Conservation (phyloP, 495 filamentous ascomycete species). For the Viridothelium virens region DNA sequence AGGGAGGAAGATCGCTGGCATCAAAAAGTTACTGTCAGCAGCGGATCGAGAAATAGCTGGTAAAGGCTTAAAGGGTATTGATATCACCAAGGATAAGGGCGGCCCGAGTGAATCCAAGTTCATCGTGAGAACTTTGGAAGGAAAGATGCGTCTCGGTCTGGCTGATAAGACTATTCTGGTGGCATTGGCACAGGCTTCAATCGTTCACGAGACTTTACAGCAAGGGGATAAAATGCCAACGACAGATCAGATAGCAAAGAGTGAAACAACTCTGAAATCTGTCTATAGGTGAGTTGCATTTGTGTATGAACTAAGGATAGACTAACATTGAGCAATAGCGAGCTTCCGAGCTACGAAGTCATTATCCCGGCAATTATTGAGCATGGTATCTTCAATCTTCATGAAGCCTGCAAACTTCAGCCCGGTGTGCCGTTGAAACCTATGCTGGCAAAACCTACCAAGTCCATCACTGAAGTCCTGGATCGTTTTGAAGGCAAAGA, state of each 20-base stretch:
- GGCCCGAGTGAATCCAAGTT: conserved; percentile 93
- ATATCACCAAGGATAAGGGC: conserved; percentile 87
- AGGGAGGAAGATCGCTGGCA: conserved; percentile 80
- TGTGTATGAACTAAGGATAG: neutral
- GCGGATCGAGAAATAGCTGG: conserved; percentile 65
- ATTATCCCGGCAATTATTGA: conserved; percentile 84
- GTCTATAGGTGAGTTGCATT: conserved; percentile 65
- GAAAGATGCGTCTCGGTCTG: conserved; percentile 82
- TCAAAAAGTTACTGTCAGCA: conserved; percentile 87
- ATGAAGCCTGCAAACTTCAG: conserved; percentile 81
- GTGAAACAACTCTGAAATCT: conserved; percentile 75
- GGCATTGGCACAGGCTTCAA: conserved; percentile 77
- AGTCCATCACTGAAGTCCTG: conserved; percentile 96
- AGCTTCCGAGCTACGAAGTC: conserved; percentile 90
- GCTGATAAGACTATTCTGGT: conserved; percentile 90
- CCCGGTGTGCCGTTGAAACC: conserved; percentile 94
- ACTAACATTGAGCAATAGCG: conserved; percentile 41
- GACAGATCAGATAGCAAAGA: conserved; percentile 66
- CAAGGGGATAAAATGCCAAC: conserved; percentile 61
- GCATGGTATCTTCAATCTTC: conserved; percentile 72
- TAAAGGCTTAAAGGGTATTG: conserved; percentile 60
- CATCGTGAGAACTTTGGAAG: conserved; percentile 85
- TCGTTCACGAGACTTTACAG: conserved; percentile 65
- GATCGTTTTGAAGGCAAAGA: conserved; percentile 93
- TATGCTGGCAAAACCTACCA: conserved; percentile 98